Percentiles rank a stretch among this genome's conserved stretches.
Evolutionary conservation across 2,329 filamentous ascomycete genomes (phyloP).

Genomic region (Botrytis cinerea): DNA sequence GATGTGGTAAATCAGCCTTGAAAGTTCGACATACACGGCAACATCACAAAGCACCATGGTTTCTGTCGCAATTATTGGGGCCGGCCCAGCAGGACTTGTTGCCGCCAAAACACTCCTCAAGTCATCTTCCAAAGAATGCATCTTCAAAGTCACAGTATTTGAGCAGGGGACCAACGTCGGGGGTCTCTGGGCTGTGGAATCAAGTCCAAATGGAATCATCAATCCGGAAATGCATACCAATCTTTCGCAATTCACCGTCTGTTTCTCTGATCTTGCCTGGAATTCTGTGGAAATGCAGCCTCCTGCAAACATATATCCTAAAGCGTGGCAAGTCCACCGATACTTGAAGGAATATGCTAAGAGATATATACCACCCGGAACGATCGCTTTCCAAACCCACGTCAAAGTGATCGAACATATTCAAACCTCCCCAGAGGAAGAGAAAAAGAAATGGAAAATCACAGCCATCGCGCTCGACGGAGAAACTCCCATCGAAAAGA

Average conservation of each 20-base stretch:
- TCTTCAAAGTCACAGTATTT: constrained; percentile 22
- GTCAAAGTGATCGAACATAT: constrained; percentile 2
- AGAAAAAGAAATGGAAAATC: constrained; percentile 5
- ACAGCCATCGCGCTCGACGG: background rate
- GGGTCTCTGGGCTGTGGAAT: constrained; percentile 26
- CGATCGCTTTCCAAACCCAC: background rate
- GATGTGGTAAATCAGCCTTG: background rate
- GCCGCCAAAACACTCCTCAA: constrained; percentile 26
- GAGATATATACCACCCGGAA: constrained; percentile 13
- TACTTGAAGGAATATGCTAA: constrained; percentile 23
- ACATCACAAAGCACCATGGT: background rate
- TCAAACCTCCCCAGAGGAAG: background rate
- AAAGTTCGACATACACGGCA: background rate
- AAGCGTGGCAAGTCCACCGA: constrained; percentile 25
- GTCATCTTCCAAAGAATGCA: background rate
- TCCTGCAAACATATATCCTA: constrained; percentile 7
- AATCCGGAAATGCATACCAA: constrained; percentile 23
- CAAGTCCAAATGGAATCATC: constrained; percentile 22
- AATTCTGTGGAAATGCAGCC: constrained; percentile 8
- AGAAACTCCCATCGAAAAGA: background rate
- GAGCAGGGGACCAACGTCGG: constrained; percentile 22
- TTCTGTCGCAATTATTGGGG: constrained; percentile 25
- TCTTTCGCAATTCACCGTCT: constrained; percentile 26
- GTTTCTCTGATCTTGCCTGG: constrained; percentile 27
- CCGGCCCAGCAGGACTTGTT: constrained; percentile 27